phyloP scores from a whole-genome alignment of 257 asterid species.

The Nicotiana undulata region DNA sequence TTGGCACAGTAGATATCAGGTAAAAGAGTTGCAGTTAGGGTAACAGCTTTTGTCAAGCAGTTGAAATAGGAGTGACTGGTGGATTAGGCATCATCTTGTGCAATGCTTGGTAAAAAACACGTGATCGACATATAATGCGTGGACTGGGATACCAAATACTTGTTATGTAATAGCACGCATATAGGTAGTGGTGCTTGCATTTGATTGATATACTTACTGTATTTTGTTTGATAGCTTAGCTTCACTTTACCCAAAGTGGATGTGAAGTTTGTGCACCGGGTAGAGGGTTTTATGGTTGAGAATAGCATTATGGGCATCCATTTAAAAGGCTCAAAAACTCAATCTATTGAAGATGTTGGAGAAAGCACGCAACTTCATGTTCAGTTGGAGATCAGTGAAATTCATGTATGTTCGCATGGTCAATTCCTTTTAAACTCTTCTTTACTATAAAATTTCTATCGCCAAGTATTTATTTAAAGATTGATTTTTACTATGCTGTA shows the following conservation, averaged over 20 bases:
- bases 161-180: background rate
- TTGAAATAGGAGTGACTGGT: background rate
- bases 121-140: background rate
- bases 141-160: background rate
- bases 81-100: background rate
- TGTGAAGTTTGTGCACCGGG: slow-evolving; percentile 59
- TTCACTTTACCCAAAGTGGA: slow-evolving; percentile 82
- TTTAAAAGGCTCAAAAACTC: slow-evolving; percentile 65
- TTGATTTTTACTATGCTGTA: slow-evolving; percentile 32
- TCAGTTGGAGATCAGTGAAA: slow-evolving; percentile 89
- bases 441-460: background rate
- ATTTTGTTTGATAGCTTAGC: slow-evolving; percentile 44
- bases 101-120: background rate
- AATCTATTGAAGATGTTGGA: slow-evolving; percentile 60
- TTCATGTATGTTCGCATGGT: slow-evolving; percentile 55
- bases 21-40: background rate
- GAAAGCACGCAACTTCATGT: slow-evolving; percentile 70
- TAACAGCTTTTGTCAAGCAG: background rate
- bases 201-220: slow-evolving; percentile 13
- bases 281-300: slow-evolving; percentile 54
- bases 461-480: slow-evolving; percentile 12
- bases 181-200: slow-evolving; percentile 7
- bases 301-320: slow-evolving; percentile 84
- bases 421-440: slow-evolving; percentile 1
- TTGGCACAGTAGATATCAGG: background rate